Percentiles rank a stretch among this genome's conserved stretches.
Evolutionary conservation across 192 early-diverging fungal genomes (phyloP).

Genomic region (Backusella luteola): DNA sequence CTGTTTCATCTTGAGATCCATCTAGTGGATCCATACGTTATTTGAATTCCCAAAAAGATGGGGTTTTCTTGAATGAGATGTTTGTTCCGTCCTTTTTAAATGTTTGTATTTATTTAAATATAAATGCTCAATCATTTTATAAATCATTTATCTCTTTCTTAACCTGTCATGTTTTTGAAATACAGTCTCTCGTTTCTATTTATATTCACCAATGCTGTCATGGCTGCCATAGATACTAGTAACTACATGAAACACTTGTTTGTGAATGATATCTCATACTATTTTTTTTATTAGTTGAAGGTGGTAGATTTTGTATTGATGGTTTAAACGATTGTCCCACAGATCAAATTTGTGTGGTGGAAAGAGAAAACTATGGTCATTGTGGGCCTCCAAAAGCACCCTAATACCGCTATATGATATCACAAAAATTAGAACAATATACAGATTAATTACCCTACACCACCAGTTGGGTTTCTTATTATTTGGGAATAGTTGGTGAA

Average conservation of each 20-base stretch:
- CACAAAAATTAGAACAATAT: no score
- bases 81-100: not conserved
- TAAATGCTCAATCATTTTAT: no score
- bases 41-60: not conserved
- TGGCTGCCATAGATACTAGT: not conserved
- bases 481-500: no score
- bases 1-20: no score
- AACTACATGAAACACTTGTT: not conserved
- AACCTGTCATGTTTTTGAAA: not conserved
- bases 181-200: not conserved
- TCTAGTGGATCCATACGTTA: not conserved
- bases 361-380: not conserved
- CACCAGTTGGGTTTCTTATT: no score
- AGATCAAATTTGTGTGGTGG: not conserved
- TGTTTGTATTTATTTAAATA: no score
- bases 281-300: not conserved
- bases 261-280: not conserved
- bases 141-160: not conserved
- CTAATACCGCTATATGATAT: not conserved
- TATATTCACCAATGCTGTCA: not conserved
- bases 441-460: no score
- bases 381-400: not conserved
- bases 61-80: no score
- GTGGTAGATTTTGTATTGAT: not conserved
- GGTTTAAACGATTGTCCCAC: not conserved